Evolutionary conservation across 176 grass and related monocot genomes (phyloP), one percentile per base, ranked within the genome.

Genomic region (Aegilops umbellulata): DNA sequence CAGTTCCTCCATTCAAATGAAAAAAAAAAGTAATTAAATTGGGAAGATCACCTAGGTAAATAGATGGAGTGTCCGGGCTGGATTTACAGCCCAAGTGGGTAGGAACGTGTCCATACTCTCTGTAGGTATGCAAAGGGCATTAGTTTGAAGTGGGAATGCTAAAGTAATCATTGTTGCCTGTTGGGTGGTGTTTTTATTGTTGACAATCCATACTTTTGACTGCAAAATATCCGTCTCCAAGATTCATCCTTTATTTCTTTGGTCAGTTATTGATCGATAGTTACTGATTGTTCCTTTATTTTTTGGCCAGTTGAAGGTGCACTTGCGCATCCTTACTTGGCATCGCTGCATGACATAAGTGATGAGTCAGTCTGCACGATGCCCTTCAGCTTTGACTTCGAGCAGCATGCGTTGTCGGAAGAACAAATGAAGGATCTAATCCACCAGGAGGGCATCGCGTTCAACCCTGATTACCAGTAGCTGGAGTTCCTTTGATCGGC

Each of bases 371-470:
- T 83, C 69, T 96, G 92, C 87, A 81, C 57, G 60, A 76, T 64
- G 36, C 94, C 97, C 24, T 99, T 99, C 89, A 91, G 94, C 79
- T 99, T 99, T 65, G 92, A 99, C 79, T 97, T 99, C 36, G 97
- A 99, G 86, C 97, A 99, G 57, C 90, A 97, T 82, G 87, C 88
- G 35, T 88, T 99, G 81, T 96, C 97, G 1, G 97, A 99, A 84
- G 97, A 99, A 74, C 94, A 97, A 77, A 99, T 99, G 94, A 99
- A 99, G 77, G 97, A 99, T 83, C 89, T 99, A 64, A 99, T 99
- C 77, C 88, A 99, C 60, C 87, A 89, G 69, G 97, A 99, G 85
- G 94, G 76, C 66, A 87, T 96, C n/a, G 90, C 88, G 12, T 99
- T 96, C 91, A 99, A 96, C 80, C 90, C 93, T 17, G 90, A 94